Conservation (phyloP, 1,284 basidiomycete species). For the Rhodotorula glutinis region DNA sequence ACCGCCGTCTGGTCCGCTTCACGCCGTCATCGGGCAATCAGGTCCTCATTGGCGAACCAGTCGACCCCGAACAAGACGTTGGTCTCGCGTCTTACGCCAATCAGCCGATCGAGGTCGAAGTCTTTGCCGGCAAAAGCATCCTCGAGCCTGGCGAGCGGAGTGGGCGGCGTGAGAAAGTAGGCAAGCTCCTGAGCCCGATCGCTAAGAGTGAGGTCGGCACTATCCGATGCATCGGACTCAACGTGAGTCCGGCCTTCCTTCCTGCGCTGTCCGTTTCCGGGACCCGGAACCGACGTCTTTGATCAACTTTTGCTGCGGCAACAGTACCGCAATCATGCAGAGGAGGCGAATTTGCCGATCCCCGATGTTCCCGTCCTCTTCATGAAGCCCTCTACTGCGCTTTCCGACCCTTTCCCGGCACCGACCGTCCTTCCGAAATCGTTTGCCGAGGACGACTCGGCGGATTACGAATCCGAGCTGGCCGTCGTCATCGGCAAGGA, state of each 20-base stretch:
- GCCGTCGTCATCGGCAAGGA: slow-evolving; percentile 80
- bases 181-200: slow-evolving; percentile 47
- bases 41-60: slow-evolving; percentile 46
- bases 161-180: slow-evolving; percentile 44
- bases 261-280: too few species aligned
- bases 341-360: slow-evolving; percentile 38
- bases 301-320: neutral
- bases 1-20: neutral
- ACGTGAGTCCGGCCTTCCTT: slow-evolving; percentile 8
- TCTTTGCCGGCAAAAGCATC: slow-evolving; percentile 36
- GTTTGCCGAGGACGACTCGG: slow-evolving; percentile 35
- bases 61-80: slow-evolving; percentile 48
- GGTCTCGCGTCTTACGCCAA: slow-evolving; percentile 47
- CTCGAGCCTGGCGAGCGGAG: slow-evolving; percentile 47
- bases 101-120: slow-evolving; percentile 20
- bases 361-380: slow-evolving; percentile 43
- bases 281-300: neutral
- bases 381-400: slow-evolving; percentile 41
- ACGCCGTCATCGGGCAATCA: neutral
- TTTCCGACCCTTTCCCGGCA: slow-evolving; percentile 36
- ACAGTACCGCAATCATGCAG: slow-evolving; percentile 50
- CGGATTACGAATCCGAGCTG: slow-evolving; percentile 57
- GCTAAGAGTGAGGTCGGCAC: slow-evolving; percentile 37
- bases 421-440: slow-evolving; percentile 36
- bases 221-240: slow-evolving; percentile 33